Evolutionary conservation across 768 basidiomycete species (phyloP).

Genomic region (Gautieria morchelliformis): DNA sequence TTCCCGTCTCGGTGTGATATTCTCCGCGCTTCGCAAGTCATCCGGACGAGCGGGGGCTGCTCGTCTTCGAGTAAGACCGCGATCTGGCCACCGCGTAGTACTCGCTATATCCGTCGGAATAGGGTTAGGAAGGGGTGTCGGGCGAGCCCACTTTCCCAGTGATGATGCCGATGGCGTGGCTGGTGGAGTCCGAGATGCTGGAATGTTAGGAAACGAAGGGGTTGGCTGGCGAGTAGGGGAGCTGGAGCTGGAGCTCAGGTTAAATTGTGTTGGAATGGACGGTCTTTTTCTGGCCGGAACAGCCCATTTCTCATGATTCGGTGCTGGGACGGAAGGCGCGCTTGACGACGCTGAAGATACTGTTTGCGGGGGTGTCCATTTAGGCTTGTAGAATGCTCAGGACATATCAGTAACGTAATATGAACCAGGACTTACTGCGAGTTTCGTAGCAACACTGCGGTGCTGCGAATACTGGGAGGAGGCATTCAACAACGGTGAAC

Average conservation of each 20-base stretch:
- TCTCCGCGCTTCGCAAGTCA: too few relatives aligned
- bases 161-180: not conserved
- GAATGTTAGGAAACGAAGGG: too few relatives aligned
- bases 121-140: not conserved
- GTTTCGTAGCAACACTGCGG: conserved; percentile 1
- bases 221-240: too few relatives aligned
- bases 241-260: too few relatives aligned
- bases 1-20: too few relatives aligned
- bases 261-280: not conserved
- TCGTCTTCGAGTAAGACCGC: not conserved
- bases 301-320: not conserved
- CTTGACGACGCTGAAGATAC: not conserved
- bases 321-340: not conserved
- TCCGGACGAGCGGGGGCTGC: too few relatives aligned
- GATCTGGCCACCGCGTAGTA: not conserved
- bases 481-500: not conserved
- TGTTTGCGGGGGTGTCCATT: not conserved
- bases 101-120: too few relatives aligned
- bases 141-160: not conserved
- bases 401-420: not conserved
- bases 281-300: not conserved
- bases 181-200: not conserved
- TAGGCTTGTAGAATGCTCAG: not conserved
- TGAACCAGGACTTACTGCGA: not conserved
- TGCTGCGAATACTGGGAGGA: not conserved